Evolutionary conservation across 2,329 filamentous ascomycete species (phyloP).

Genomic region (Colletotrichum tanaceti): DNA sequence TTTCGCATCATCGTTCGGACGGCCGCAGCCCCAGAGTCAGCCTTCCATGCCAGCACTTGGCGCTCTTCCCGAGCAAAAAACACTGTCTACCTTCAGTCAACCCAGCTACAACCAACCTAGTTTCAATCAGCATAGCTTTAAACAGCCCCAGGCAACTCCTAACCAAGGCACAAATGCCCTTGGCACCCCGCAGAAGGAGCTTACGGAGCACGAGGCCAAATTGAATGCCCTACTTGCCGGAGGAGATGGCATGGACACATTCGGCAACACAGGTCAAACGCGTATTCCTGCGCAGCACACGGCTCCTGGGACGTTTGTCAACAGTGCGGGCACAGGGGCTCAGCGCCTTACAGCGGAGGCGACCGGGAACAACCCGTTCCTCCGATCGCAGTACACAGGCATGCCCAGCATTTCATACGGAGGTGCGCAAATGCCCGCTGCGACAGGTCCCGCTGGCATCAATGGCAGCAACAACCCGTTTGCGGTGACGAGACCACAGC

Average conservation of each 20-base stretch:
- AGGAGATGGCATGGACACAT: conserved; percentile 96
- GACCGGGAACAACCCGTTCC: conserved; percentile 89
- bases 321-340: conserved; percentile 88
- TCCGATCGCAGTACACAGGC: conserved; percentile 85
- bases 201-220: conserved; percentile 75
- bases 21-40: conserved; percentile 66
- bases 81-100: conserved; percentile 69
- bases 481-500: conserved; percentile 63
- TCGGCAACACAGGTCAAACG: conserved; percentile 95
- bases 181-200: conserved; percentile 60
- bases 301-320: conserved; percentile 94
- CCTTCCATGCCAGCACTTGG: conserved; percentile 77
- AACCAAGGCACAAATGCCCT: conserved; percentile 28
- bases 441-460: conserved; percentile 67
- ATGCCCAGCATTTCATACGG: conserved; percentile 72
- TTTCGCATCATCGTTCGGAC: conserved; percentile 81
- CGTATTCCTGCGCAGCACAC: conserved; percentile 97
- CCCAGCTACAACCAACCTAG: conserved; percentile 46
- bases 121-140: conserved; percentile 13
- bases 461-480: conserved; percentile 71
- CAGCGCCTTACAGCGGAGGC: conserved; percentile 76
- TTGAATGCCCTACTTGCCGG: conserved; percentile 88
- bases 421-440: conserved; percentile 60
- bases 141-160: not conserved
- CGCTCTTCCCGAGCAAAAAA: conserved; percentile 85